phyloP scores from a whole-genome alignment of 2,329 filamentous ascomycete genomes.

The Karstenula rhodostoma region DNA sequence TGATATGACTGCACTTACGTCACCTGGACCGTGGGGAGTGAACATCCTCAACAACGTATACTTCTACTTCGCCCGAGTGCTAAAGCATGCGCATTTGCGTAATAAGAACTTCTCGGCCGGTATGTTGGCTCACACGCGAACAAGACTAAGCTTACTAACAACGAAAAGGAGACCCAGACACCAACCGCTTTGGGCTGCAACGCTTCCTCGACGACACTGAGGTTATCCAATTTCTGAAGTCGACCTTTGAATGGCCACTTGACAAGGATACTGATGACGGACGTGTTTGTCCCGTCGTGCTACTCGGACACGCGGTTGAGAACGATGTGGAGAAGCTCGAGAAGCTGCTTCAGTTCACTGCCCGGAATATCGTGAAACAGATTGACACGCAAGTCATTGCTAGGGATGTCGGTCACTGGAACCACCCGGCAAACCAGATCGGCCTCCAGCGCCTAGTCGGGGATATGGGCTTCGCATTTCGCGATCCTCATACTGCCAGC shows the following conservation, averaged over 20 bases:
- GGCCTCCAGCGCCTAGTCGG: conserved; percentile 21
- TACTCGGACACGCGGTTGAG: conserved; percentile 33
- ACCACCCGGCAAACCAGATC: conserved; percentile 18
- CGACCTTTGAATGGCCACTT: not conserved
- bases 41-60: conserved; percentile 28
- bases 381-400: conserved; percentile 37
- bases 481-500: conserved; percentile 31
- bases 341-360: conserved; percentile 25
- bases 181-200: conserved; percentile 31
- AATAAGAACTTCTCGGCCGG: conserved; percentile 18
- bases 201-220: conserved; percentile 24
- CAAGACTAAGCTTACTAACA: not conserved
- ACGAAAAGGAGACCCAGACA: conserved; percentile 7
- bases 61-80: conserved; percentile 33
- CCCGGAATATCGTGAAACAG: conserved; percentile 24
- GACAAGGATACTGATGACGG: not conserved
- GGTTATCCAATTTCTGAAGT: not conserved
- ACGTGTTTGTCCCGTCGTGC: conserved; percentile 27
- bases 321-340: conserved; percentile 32
- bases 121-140: not conserved
- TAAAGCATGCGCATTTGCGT: conserved; percentile 28
- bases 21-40: conserved; percentile 20
- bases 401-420: conserved; percentile 18
- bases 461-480: conserved; percentile 23
- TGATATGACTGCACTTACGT: conserved; percentile 12